A percentile compares a stretch with the other conserved stretches of the same genome.
Evolutionary conservation across 164 flowering plant genomes (phyloP).

Genomic region (Sedum album): DNA sequence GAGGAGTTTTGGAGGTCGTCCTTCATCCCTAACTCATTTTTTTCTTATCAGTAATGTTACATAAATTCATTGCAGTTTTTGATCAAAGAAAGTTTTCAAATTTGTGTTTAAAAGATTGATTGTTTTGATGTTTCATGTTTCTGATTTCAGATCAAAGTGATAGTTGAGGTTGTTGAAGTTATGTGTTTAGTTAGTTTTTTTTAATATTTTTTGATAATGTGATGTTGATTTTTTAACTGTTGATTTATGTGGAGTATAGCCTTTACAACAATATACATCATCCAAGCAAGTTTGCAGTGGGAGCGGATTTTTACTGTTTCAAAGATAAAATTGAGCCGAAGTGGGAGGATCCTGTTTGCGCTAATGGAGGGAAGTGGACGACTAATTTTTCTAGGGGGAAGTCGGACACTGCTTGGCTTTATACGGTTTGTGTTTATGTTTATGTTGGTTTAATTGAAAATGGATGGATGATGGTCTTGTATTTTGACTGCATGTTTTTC

Average conservation of each 20-base stretch:
- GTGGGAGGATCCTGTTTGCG: conserved; percentile 4
- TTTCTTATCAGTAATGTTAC: too few relatives aligned
- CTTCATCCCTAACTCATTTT: neutral
- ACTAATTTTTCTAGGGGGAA: neutral
- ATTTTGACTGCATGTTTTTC: neutral
- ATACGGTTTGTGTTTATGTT: neutral
- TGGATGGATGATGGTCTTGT: neutral
- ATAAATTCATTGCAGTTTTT: too few relatives aligned
- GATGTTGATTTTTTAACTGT: neutral
- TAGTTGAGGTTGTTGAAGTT: too few relatives aligned
- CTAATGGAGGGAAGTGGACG: neutral
- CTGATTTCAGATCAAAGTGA: too few relatives aligned
- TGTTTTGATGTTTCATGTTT: too few relatives aligned
- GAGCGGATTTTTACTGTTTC: neutral
- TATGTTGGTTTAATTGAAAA: neutral
- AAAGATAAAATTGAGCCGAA: conserved; percentile 1
- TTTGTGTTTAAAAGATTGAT: too few relatives aligned
- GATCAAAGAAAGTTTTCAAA: too few relatives aligned
- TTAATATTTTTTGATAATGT: too few relatives aligned
- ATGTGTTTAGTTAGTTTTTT: too few relatives aligned
- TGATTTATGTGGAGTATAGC: neutral
- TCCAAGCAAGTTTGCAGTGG: conserved; percentile 3
- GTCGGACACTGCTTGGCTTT: conserved; percentile 6
- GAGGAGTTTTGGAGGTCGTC: conserved; percentile 86
- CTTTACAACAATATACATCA: conserved; percentile 6